Base-by-base conservation (phyloP, 495 filamentous ascomycete species). In the Venustampulla echinocandica region DNA sequence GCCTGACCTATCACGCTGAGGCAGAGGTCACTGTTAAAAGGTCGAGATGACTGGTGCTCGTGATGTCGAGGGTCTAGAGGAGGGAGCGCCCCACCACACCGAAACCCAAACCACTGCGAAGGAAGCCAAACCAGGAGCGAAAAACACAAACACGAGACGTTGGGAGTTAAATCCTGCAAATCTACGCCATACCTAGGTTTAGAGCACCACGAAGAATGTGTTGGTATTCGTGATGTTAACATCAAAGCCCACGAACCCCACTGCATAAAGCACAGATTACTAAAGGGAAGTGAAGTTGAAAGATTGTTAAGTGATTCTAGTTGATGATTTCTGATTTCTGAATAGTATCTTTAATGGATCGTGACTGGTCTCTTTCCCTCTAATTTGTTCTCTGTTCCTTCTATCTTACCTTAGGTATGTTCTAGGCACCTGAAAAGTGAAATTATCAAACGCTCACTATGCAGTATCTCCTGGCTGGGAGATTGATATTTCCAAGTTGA, bases 101-200 rank as follows among this genome's bases (percentile, higher is more conserved):
- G 44, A 47, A 39, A 24, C 32, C 15, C 44, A 38, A 39, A 47
- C 39, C 22, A 34, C 44, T 15, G 44, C 44, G 7, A 47, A 47
- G 45, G 20, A 47, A 18, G 36, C 36, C 4, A 39, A 39, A 18
- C 14, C 36, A 4, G 36, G 14, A 17, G 34, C 34, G 5, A 7
- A 20, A 17, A 18, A 3, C 14, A 20, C 3, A 10, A 15, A 20
- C 13, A 10, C 36, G n/a, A 18, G 36, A 39, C 14, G 3, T 20
- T 20, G 13, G n/a, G n/a, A n/a, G n/a, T n/a, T 30, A 30, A 6
- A 6, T 6, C 6, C 6, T 6, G 7, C 27, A 6, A 30, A 30
- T 7, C 13, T 13, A 13, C 27, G 13, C 7, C 27, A 30, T 7
- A 30, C 27, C 13, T 6, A 30, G 13, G 27, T 13, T 30, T 13